These are phyloP conservation scores for Trichophyton schoenleinii DNA, from an alignment of 2,329 filamentous ascomycete genomes.

Conservation along the genomic window DNA sequence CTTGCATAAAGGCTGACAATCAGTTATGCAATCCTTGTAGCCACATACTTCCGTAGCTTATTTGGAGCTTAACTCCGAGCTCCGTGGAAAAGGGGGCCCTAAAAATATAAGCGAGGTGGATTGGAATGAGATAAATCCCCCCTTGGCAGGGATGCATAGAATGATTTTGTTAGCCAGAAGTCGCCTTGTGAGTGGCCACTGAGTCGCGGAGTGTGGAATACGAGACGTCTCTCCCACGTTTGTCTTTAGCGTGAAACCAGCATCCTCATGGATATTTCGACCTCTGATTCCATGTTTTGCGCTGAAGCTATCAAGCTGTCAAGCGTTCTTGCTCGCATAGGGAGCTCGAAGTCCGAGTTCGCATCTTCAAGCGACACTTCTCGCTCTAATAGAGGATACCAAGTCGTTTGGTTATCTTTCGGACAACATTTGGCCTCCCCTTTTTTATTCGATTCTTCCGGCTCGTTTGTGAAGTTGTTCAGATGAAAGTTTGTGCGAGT, in stretches of 20 bases:
- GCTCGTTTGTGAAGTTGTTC: too few relatives aligned
- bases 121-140: neutral
- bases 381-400: too few relatives aligned
- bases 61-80: neutral
- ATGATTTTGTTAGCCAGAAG: neutral
- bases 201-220: neutral
- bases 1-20: neutral
- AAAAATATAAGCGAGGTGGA: neutral
- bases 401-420: too few relatives aligned
- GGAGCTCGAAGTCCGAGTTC: neutral
- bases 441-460: too few relatives aligned
- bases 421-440: too few relatives aligned
- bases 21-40: neutral
- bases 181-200: neutral
- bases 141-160: neutral
- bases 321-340: neutral
- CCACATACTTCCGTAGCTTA: neutral
- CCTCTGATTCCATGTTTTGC: neutral
- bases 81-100: neutral
- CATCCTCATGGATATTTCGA: neutral
- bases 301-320: neutral
- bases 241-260: neutral
- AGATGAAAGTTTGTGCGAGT: too few relatives aligned
- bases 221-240: neutral
- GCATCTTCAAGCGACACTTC: neutral